Conservation (phyloP, 2,329 filamentous ascomycete species). For the Penicillium sp. region DNA sequence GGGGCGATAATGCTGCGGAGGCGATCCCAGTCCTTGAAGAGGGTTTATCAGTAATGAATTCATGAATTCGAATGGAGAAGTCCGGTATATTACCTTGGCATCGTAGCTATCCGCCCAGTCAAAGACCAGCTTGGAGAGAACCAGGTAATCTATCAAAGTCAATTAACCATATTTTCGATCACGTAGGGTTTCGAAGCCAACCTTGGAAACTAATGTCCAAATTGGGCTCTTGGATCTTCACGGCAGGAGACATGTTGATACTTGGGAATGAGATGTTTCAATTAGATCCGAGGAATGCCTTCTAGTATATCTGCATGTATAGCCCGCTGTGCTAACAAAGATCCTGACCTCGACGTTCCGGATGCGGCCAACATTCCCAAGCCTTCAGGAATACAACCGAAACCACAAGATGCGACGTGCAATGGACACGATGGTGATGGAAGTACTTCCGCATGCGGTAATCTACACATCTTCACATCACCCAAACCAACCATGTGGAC, state of each 20-base stretch:
- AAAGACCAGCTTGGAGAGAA: conserved; percentile 34
- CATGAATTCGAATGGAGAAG: background rate
- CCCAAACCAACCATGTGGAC: background rate
- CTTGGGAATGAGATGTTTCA: background rate
- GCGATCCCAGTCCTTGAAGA: conserved; percentile 37
- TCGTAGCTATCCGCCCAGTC: conserved; percentile 46
- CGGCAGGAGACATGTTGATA: conserved; percentile 20
- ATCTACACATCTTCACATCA: background rate
- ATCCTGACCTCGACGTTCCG: background rate
- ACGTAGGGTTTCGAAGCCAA: background rate
- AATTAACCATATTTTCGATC: conserved; percentile 10
- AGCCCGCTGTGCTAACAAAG: background rate
- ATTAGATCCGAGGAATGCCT: background rate
- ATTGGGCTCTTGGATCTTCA: conserved; percentile 37
- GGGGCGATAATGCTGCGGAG: conserved; percentile 43
- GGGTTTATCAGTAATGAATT: background rate
- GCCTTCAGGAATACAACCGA: conserved; percentile 11
- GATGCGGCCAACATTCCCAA: background rate
- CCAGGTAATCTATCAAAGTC: conserved; percentile 30
- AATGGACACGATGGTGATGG: background rate
- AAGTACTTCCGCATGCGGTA: conserved; percentile 18
- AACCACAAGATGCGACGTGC: conserved; percentile 6
- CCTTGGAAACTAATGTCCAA: conserved; percentile 28
- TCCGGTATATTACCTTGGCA: conserved; percentile 31
- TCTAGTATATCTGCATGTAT: conserved; percentile 3